These are phyloP conservation scores for Xanthoconium purpureum DNA, from an alignment of 768 basidiomycete species.

Conservation along the genomic window DNA sequence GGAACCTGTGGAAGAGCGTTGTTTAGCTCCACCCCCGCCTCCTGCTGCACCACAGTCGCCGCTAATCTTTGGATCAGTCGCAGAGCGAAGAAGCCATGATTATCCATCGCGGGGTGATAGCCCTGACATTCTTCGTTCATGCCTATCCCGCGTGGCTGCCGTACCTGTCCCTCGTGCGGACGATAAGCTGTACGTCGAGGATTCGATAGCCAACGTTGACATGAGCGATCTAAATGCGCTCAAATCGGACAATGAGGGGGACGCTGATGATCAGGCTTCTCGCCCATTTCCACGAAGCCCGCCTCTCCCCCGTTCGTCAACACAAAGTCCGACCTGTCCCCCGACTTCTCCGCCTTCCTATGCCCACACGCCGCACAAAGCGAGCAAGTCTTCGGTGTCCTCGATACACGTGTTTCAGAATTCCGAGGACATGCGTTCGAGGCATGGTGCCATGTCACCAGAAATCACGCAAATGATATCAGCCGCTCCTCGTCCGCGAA, in stretches of 20 bases:
- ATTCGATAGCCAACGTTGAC: constrained; percentile 29
- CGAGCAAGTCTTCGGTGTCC: constrained; percentile 14
- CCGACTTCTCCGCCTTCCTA: constrained; percentile 11
- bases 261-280: constrained; percentile 24
- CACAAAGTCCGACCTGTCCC: constrained; percentile 5
- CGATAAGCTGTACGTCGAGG: constrained; percentile 11
- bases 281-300: constrained; percentile 27
- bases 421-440: constrained; percentile 4
- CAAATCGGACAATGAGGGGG: constrained; percentile 28
- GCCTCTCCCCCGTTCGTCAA: constrained; percentile 18
- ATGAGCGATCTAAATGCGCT: constrained; percentile 33
- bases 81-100: constrained; percentile 9
- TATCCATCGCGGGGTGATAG: constrained; percentile 11
- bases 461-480: constrained; percentile 42
- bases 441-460: constrained; percentile 31
- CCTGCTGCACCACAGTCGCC: neutral
- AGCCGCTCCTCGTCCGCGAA: constrained; percentile 36
- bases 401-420: constrained; percentile 11
- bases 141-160: constrained; percentile 12
- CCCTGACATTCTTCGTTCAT: constrained; percentile 22
- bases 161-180: neutral
- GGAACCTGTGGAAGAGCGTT: constrained; percentile 6
- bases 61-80: constrained; percentile 2
- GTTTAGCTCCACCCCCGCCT: neutral
- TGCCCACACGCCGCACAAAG: constrained; percentile 25